These are phyloP conservation scores for Penicillium silybi DNA, from an alignment of 495 filamentous ascomycete species.

Conservation along the genomic window DNA sequence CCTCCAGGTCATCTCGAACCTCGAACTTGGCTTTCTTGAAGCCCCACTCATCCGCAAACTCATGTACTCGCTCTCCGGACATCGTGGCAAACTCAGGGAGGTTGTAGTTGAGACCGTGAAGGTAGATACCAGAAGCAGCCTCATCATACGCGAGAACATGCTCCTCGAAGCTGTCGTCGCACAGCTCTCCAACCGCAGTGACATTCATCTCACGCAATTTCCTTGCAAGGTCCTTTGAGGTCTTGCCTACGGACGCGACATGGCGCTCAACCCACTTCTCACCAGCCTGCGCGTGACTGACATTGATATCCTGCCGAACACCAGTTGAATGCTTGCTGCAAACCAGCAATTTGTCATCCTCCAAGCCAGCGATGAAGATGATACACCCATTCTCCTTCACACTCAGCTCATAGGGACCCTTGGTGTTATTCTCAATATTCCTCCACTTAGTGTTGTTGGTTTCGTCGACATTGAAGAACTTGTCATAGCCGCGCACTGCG, in stretches of 20 bases:
- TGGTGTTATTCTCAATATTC: slow-evolving; percentile 71
- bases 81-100: slow-evolving; percentile 85
- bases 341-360: slow-evolving; percentile 81
- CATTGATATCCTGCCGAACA: slow-evolving; percentile 55
- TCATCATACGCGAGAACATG: slow-evolving; percentile 87
- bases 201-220: slow-evolving; percentile 75
- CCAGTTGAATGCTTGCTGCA: slow-evolving; percentile 99
- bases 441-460: slow-evolving; percentile 73
- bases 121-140: slow-evolving; percentile 84
- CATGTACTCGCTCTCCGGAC: slow-evolving; percentile 69
- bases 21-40: slow-evolving; percentile 85
- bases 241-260: slow-evolving; percentile 68
- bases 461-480: slow-evolving; percentile 94
- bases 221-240: slow-evolving; percentile 67
- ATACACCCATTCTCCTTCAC: slow-evolving; percentile 99
- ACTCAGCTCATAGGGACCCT: slow-evolving; percentile 90
- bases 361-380: slow-evolving; percentile 90
- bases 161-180: slow-evolving; percentile 94
- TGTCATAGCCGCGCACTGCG: slow-evolving; percentile 86
- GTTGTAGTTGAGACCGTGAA: slow-evolving; percentile 95
- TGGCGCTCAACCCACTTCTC: slow-evolving; percentile 84
- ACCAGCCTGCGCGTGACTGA: slow-evolving; percentile 82
- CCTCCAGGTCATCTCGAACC: slow-evolving; percentile 65
- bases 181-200: slow-evolving; percentile 93
- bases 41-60: slow-evolving; percentile 90